phyloP scores from a whole-genome alignment of 2,329 filamentous ascomycete species.

The Clonostachys solani region DNA sequence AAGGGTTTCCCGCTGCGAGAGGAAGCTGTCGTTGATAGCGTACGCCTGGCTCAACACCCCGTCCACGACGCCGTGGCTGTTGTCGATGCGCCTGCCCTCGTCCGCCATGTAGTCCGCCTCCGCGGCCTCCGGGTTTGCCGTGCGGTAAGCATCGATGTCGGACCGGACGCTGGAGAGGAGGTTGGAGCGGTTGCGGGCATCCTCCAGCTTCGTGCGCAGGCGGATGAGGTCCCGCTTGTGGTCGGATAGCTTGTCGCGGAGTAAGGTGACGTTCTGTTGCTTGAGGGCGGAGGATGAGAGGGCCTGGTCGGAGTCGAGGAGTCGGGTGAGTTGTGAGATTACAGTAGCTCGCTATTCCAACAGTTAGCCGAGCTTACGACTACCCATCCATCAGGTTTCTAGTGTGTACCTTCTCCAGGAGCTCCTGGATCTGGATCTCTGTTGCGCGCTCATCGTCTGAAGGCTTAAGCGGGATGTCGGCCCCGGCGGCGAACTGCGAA shows the following conservation, averaged over 20 bases:
- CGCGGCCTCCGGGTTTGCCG: conserved; percentile 72
- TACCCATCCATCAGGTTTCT: background rate
- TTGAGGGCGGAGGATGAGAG: conserved; percentile 91
- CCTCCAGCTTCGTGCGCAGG: conserved; percentile 67
- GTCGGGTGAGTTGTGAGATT: conserved; percentile 76
- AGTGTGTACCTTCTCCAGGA: conserved; percentile 68
- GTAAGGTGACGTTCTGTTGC: conserved; percentile 89
- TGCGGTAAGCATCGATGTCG: conserved; percentile 87
- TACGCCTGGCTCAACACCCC: conserved; percentile 92
- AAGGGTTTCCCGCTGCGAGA: conserved; percentile 80
- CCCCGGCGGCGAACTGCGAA: conserved; percentile 81
- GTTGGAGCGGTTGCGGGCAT: conserved; percentile 83
- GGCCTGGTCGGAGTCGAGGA: conserved; percentile 87
- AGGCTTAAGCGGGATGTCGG: conserved; percentile 77
- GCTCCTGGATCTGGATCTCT: conserved; percentile 77
- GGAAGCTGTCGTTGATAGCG: conserved; percentile 90
- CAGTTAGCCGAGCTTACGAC: background rate
- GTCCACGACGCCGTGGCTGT: conserved; percentile 85
- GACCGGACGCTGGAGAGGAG: conserved; percentile 85
- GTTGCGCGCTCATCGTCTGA: conserved; percentile 78
- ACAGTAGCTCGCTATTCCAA: conserved; percentile 68
- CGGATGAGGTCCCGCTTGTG: conserved; percentile 80
- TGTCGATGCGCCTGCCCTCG: conserved; percentile 80
- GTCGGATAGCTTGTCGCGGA: conserved; percentile 84
- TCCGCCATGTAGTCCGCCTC: conserved; percentile 98